Evolutionary conservation across 2,329 filamentous ascomycete genomes (phyloP).

Genomic region (Alternaria rosae): DNA sequence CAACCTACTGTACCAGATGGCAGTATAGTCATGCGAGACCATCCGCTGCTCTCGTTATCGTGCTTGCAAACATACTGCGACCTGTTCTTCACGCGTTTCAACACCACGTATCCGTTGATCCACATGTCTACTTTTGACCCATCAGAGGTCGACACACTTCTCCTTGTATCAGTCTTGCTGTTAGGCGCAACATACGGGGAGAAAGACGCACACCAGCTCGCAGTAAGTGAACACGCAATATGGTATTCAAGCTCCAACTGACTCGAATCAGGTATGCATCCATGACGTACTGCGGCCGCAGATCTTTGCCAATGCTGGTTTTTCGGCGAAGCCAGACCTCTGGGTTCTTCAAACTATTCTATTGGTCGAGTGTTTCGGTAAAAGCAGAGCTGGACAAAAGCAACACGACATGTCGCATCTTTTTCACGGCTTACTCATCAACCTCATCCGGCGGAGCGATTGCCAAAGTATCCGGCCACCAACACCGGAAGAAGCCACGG

Average conservation of each 20-base stretch:
- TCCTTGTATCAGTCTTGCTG: slow-evolving; percentile 63
- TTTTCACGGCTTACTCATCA: slow-evolving; percentile 64
- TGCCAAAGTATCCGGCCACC: slow-evolving; percentile 57
- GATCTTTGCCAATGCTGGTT: slow-evolving; percentile 65
- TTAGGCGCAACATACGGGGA: slow-evolving; percentile 69
- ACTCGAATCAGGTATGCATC: slow-evolving; percentile 58
- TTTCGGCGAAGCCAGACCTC: slow-evolving; percentile 65
- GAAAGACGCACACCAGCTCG: slow-evolving; percentile 66
- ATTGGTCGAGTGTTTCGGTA: slow-evolving; percentile 70
- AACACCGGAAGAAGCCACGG: slow-evolving; percentile 43
- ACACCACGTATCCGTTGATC: slow-evolving; percentile 66
- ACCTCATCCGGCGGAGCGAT: slow-evolving; percentile 62
- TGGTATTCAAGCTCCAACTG: neutral
- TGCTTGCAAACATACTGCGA: slow-evolving; percentile 65
- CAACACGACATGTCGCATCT: slow-evolving; percentile 70
- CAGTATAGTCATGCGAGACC: slow-evolving; percentile 55
- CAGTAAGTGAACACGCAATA: slow-evolving; percentile 47
- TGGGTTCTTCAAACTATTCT: slow-evolving; percentile 69
- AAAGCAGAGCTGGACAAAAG: slow-evolving; percentile 67
- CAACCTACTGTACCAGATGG: slow-evolving; percentile 60
- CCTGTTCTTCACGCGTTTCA: slow-evolving; percentile 68
- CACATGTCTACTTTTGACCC: slow-evolving; percentile 66
- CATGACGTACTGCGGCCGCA: slow-evolving; percentile 67
- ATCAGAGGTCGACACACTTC: slow-evolving; percentile 58
- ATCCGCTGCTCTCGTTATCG: slow-evolving; percentile 60